Conservation (phyloP, 495 filamentous ascomycete genomes). For the Podospora fimiseda region DNA sequence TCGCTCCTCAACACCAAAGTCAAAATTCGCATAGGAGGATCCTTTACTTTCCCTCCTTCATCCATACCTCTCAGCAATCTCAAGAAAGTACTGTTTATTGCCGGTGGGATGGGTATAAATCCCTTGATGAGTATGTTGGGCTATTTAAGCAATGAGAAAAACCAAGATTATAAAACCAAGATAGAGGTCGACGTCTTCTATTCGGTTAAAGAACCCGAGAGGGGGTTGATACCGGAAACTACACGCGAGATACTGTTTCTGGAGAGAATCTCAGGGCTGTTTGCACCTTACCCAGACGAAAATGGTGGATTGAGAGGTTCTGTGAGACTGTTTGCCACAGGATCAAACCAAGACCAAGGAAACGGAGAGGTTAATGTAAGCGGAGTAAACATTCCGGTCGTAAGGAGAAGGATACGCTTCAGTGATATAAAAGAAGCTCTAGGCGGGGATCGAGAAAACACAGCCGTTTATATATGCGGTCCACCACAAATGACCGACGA, state of each 20-base stretch:
- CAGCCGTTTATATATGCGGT: slow-evolving; percentile 74
- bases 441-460: slow-evolving; percentile 39
- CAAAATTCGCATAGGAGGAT: slow-evolving; percentile 67
- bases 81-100: slow-evolving; percentile 58
- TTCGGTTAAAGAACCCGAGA: slow-evolving; percentile 34
- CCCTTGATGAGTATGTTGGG: slow-evolving; percentile 47
- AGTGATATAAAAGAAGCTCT: slow-evolving; percentile 45
- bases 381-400: slow-evolving; percentile 31
- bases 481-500: slow-evolving; percentile 75
- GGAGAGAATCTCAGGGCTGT: slow-evolving; percentile 32
- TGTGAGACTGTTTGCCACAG: slow-evolving; percentile 32
- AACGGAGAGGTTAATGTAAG: slow-evolving; percentile 16
- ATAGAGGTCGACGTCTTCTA: slow-evolving; percentile 29
- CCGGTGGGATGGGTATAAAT: slow-evolving; percentile 83
- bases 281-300: too few species aligned
- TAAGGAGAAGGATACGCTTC: slow-evolving; percentile 43
- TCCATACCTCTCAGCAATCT: slow-evolving; percentile 47
- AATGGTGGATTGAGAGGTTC: slow-evolving; percentile 20
- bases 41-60: slow-evolving; percentile 71
- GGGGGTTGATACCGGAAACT: slow-evolving; percentile 12
- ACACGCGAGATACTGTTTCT: slow-evolving; percentile 36
- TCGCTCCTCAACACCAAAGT: slow-evolving; percentile 54
- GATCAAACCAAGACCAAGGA: not conserved
- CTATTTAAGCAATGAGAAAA: slow-evolving; percentile 28
- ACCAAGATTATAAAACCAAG: slow-evolving; percentile 6